Conservation (phyloP, 768 basidiomycete genomes). For the Russula virescens region DNA sequence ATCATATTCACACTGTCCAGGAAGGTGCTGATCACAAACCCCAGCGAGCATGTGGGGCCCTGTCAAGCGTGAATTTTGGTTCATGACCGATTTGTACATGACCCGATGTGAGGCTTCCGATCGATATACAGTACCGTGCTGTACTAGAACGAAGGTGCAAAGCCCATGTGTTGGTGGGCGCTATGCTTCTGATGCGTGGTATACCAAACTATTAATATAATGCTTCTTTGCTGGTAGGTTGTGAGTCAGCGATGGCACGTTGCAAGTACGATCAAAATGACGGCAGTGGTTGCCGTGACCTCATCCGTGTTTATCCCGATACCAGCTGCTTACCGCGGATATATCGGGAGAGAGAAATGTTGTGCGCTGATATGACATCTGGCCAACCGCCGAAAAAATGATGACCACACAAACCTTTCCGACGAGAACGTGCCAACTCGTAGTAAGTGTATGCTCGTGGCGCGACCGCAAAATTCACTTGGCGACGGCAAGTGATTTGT, state of each 20-base stretch:
- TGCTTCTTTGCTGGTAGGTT: not conserved
- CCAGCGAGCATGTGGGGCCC: not conserved
- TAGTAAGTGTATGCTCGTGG: not conserved
- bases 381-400: not conserved
- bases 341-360: not conserved
- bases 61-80: not conserved
- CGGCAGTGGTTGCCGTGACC: not conserved
- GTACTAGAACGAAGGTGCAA: not conserved
- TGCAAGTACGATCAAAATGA: not conserved
- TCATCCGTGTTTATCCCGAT: not conserved
- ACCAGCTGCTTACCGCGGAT: not conserved
- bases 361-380: not conserved
- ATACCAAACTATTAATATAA: not conserved
- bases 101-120: not conserved
- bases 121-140: no score
- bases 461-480: not conserved
- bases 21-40: constrained; percentile 4
- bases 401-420: not conserved
- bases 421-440: not conserved
- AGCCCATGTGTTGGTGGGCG: not conserved
- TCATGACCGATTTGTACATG: not conserved
- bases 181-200: not conserved
- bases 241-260: constrained; percentile 3
- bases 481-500: not conserved
- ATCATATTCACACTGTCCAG: not conserved